Evolutionary conservation across 2,329 filamentous ascomycete species (phyloP).

Genomic region (Didymella sp.): DNA sequence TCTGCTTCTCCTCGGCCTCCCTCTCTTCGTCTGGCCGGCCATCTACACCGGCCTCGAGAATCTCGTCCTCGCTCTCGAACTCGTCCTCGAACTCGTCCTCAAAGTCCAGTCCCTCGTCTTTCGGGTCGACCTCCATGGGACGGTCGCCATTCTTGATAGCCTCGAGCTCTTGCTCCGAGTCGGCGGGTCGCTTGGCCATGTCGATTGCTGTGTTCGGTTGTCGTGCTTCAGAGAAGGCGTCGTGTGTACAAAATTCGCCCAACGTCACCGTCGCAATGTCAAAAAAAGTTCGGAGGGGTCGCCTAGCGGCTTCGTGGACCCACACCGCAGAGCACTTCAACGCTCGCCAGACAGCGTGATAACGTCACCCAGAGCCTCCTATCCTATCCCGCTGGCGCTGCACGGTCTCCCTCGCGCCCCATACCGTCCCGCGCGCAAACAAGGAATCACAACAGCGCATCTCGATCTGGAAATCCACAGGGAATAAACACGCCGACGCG

Average conservation of each 20-base stretch:
- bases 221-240: not conserved
- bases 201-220: no score
- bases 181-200: constrained; percentile 68
- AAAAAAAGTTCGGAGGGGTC: constrained; percentile 13
- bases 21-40: constrained; percentile 90
- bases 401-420: constrained; percentile 18
- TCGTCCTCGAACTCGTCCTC: constrained; percentile 96
- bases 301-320: not conserved
- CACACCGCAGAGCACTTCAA: not conserved
- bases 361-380: constrained; percentile 20
- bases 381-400: constrained; percentile 6
- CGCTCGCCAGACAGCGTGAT: no score
- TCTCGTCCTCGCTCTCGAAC: constrained; percentile 90
- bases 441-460: no score
- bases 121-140: constrained; percentile 57
- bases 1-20: constrained; percentile 83
- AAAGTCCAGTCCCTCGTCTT: constrained; percentile 71
- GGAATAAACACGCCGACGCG: constrained; percentile 31
- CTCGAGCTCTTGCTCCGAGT: constrained; percentile 57
- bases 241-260: not conserved
- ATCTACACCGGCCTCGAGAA: constrained; percentile 92
- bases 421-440: constrained; percentile 12
- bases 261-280: constrained; percentile 8
- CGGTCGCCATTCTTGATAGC: constrained; percentile 68
- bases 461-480: no score